Percentiles rank a stretch among this genome's conserved stretches.
These are phyloP conservation scores for Yamadazyma atlantica DNA, from an alignment of 1,139 yeast genomes.

Conservation along the genomic window DNA sequence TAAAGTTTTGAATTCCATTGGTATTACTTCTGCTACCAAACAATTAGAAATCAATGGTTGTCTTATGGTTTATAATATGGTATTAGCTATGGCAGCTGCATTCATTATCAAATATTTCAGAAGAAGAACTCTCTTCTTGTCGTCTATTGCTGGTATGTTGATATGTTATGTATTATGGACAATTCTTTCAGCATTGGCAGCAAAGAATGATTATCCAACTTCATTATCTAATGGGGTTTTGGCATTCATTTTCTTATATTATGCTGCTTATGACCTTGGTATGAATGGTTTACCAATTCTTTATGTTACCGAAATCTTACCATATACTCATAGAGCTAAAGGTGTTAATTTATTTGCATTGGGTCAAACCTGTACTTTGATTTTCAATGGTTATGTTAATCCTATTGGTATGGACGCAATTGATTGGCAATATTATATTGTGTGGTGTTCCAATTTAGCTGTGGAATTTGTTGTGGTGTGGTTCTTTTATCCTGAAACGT, in stretches of 20 bases:
- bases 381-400: conserved; percentile 47
- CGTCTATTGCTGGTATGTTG: conserved; percentile 37
- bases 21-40: conserved; percentile 41
- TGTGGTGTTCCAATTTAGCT: conserved; percentile 53
- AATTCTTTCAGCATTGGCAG: conserved; percentile 32
- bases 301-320: conserved; percentile 57
- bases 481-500: conserved; percentile 64
- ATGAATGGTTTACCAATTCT: conserved; percentile 57
- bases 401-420: conserved; percentile 61
- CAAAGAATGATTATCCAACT: conserved; percentile 33
- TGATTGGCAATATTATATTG: conserved; percentile 60
- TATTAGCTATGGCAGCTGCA: conserved; percentile 32
- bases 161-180: conserved; percentile 41
- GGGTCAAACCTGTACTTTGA: conserved; percentile 26
- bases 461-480: conserved; percentile 52
- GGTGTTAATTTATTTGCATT: conserved; percentile 50
- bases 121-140: conserved; percentile 47
- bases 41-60: conserved; percentile 50
- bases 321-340: conserved; percentile 45
- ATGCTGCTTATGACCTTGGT: conserved; percentile 47
- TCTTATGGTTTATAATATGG: conserved; percentile 43
- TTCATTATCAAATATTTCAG: conserved; percentile 29
- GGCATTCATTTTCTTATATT: conserved; percentile 47
- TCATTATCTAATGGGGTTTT: conserved; percentile 42
- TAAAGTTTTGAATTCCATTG: conserved; percentile 48